Percentiles rank a stretch among this genome's conserved stretches.
Evolutionary conservation across 2,329 filamentous ascomycete species (phyloP).

Genomic region (Scytalidium lignicola): DNA sequence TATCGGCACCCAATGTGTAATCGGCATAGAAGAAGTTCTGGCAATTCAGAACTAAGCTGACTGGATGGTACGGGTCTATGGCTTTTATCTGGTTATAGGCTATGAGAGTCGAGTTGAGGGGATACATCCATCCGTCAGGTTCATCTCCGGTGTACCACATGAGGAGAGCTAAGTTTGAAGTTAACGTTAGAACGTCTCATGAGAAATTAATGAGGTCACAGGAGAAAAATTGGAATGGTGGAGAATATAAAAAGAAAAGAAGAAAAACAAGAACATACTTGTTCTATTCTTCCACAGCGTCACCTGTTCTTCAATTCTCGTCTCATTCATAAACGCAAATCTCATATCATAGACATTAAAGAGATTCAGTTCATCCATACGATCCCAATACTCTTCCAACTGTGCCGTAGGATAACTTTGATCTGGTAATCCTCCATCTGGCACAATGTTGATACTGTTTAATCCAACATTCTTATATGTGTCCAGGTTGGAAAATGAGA

Average conservation of each 20-base stretch:
- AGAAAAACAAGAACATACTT: constrained; percentile 14
- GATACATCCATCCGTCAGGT: constrained; percentile 32
- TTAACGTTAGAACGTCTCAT: no score
- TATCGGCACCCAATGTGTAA: constrained; percentile 42
- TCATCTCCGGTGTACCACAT: constrained; percentile 50
- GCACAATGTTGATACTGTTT: constrained; percentile 38
- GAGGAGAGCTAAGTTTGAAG: constrained; percentile 30
- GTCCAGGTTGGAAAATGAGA: constrained; percentile 31
- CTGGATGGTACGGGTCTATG: constrained; percentile 44
- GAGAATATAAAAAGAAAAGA: no score
- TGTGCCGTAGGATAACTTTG: constrained; percentile 29
- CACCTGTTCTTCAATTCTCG: constrained; percentile 32
- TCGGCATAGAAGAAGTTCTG: constrained; percentile 41
- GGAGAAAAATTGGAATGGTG: no score
- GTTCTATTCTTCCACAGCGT: constrained; percentile 22
- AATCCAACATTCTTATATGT: constrained; percentile 38
- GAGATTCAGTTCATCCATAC: constrained; percentile 37
- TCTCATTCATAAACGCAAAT: constrained; percentile 22
- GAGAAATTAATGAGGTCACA: no score
- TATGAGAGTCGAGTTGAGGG: constrained; percentile 36
- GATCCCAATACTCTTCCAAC: constrained; percentile 31
- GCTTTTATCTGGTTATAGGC: constrained; percentile 37
- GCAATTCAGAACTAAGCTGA: constrained; percentile 42
- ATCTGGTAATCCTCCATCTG: constrained; percentile 31
- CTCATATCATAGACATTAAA: constrained; percentile 38